Evolutionary conservation across 2,329 filamentous ascomycete species (phyloP).

Genomic region (Claviceps cyperi): DNA sequence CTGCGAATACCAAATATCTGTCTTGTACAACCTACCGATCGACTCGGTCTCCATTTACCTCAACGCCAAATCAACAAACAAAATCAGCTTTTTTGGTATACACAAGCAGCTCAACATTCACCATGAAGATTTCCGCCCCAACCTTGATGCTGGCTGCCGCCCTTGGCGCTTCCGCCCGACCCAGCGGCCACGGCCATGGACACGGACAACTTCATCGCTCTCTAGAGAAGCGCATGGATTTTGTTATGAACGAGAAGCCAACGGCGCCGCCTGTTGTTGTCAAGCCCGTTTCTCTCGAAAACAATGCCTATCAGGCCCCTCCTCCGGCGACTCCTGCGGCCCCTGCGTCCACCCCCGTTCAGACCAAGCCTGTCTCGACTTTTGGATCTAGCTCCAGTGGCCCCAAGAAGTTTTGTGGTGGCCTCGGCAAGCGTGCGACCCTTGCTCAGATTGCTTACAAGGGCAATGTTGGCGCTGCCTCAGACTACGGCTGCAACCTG

Average conservation of each 20-base stretch:
- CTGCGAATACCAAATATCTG: constrained; percentile 6
- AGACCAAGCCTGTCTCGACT: constrained; percentile 5
- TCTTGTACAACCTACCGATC: background rate
- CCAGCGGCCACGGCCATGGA: constrained; percentile 23
- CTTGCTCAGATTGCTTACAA: constrained; percentile 28
- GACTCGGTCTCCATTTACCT: constrained; percentile 1
- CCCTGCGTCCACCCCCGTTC: background rate
- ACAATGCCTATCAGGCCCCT: background rate
- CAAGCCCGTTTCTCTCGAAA: background rate
- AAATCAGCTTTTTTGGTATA: background rate
- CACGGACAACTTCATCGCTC: constrained; percentile 22
- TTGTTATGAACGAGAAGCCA: constrained; percentile 20
- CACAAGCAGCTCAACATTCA: constrained; percentile 7
- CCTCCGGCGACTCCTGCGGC: background rate
- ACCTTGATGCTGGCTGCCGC: constrained; percentile 24
- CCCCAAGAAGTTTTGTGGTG: constrained; percentile 21
- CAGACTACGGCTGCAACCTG: constrained; percentile 38
- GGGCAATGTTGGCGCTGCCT: constrained; percentile 30
- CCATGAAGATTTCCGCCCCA: constrained; percentile 28
- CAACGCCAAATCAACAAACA: background rate
- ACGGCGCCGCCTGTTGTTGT: constrained; percentile 13
- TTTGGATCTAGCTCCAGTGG: constrained; percentile 6
- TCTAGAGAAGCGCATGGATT: constrained; percentile 17
- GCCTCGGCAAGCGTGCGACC: constrained; percentile 31
- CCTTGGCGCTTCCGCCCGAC: constrained; percentile 27